phyloP scores from a whole-genome alignment of 2,329 filamentous ascomycete species.

The Hymenoscyphus scutula region DNA sequence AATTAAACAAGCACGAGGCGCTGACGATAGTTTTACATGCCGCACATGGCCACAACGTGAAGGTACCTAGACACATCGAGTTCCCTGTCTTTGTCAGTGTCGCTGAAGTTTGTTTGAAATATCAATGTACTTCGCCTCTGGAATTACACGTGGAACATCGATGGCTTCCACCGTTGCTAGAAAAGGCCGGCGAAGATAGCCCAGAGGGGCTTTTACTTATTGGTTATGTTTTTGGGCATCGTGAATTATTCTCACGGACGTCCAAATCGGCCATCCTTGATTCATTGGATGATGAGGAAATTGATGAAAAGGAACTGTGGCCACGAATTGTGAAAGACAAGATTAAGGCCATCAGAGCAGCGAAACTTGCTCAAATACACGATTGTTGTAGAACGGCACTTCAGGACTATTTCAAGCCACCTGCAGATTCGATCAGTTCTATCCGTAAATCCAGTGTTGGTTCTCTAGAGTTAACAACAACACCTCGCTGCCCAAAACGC shows the following conservation, averaged over 20 bases:
- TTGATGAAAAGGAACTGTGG: slow-evolving; percentile 44
- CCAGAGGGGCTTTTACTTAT: slow-evolving; percentile 51
- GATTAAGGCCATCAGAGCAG: slow-evolving; percentile 47
- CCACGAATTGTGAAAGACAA: slow-evolving; percentile 47
- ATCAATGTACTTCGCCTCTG: slow-evolving; percentile 51
- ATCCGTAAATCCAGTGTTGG: slow-evolving; percentile 21
- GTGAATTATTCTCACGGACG: slow-evolving; percentile 48
- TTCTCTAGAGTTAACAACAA: slow-evolving; percentile 38
- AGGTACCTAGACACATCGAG: slow-evolving; percentile 45
- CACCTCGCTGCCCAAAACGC: slow-evolving; percentile 49
- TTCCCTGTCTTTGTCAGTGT: slow-evolving; percentile 52
- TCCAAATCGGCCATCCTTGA: slow-evolving; percentile 50
- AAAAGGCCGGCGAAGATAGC: slow-evolving; percentile 46
- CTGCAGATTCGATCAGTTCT: slow-evolving; percentile 13
- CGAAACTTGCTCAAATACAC: slow-evolving; percentile 51
- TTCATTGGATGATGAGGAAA: slow-evolving; percentile 43
- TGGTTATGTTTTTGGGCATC: slow-evolving; percentile 51
- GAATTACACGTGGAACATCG: slow-evolving; percentile 49
- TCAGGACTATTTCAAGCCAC: slow-evolving; percentile 45
- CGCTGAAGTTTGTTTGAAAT: slow-evolving; percentile 49
- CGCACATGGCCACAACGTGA: slow-evolving; percentile 49
- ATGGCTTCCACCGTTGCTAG: slow-evolving; percentile 53
- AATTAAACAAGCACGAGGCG: slow-evolving; percentile 42
- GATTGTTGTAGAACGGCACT: slow-evolving; percentile 45
- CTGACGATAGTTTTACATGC: slow-evolving; percentile 50